Base-by-base conservation (phyloP, 2,329 filamentous ascomycete species). In the Stemphylium beticola region DNA sequence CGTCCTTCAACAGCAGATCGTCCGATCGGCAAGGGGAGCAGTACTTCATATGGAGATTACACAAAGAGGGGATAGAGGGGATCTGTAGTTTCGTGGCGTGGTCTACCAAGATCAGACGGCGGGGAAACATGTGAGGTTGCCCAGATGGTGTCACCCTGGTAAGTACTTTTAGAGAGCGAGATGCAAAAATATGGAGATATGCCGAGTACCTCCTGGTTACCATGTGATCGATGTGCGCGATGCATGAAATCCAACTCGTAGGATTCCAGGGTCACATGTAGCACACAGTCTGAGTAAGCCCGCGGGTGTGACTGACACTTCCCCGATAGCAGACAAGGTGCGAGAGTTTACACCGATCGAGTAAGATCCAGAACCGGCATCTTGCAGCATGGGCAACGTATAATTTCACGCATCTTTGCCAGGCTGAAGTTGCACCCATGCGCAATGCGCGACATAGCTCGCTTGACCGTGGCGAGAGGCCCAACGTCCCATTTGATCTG, bases 391-490 rank as follows among this genome's bases (percentile, higher is more conserved):
- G 37, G 31, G 17, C 38, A n/a, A 31, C 29, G 31, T 26, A 50
- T 20, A n/a, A 41, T 51, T 34, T 51, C 22, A 36, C 40, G 36
- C 40, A 36, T 39, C 46, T 32, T 24, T 18, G 52, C 36, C 41
- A 45, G 52, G 47, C 52, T 46, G 46, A 51, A 40, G 29, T 44
- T 41, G 44, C 12, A 32, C 15, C 24, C 46, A 50, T 40, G 51
- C 33, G 33, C 34, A 29, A 54, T 55, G 52, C 52, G 42, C 47
- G 41, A 55, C 46, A 55, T 55, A 33, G 46, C 40, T 45, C 34
- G 51, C 39, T 54, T 39, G 17, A 39, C 22, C 31, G 46, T 24
- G 51, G 46, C 34, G 39, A 50, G 34, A 31, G 33, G 33, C 15
- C 20, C n/a, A 32, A 40, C 18, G 46, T 38, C 32, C 45, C 32